Conservation (phyloP, 2,329 filamentous ascomycete species). For the Monilinia fructicola region DNA sequence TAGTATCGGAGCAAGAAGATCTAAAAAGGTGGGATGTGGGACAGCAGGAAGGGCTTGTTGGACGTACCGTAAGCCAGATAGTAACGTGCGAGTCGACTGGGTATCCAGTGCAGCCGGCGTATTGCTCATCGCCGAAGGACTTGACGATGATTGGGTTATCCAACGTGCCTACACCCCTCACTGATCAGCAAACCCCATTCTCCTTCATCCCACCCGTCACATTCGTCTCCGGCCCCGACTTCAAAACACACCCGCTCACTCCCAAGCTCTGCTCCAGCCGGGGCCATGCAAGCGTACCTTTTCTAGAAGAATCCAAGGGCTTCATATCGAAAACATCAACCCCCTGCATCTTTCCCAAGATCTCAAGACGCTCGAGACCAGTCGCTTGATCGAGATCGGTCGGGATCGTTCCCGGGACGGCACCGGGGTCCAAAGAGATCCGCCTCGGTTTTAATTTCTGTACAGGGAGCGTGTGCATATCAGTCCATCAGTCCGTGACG, state of each 20-base stretch:
- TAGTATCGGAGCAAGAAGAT: slow-evolving; percentile 4
- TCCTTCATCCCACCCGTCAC: slow-evolving; percentile 3
- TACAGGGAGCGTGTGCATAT: slow-evolving; percentile 26
- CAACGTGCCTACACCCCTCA: slow-evolving; percentile 64
- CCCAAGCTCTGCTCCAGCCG: neutral
- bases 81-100: slow-evolving; percentile 90
- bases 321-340: slow-evolving; percentile 98
- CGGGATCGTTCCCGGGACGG: slow-evolving; percentile 76
- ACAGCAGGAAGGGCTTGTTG: neutral
- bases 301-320: slow-evolving; percentile 86
- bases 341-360: slow-evolving; percentile 98
- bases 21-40: neutral
- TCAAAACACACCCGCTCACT: neutral
- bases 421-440: slow-evolving; percentile 88
- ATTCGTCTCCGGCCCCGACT: neutral
- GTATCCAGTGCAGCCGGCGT: slow-evolving; percentile 90
- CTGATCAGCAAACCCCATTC: slow-evolving; percentile 24
- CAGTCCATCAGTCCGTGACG: slow-evolving; percentile 19
- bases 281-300: slow-evolving; percentile 54
- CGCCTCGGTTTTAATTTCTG: slow-evolving; percentile 79
- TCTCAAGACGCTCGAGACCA: slow-evolving; percentile 97
- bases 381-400: slow-evolving; percentile 95
- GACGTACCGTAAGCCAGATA: slow-evolving; percentile 78
- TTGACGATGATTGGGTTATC: slow-evolving; percentile 87
- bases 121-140: slow-evolving; percentile 94